Evolutionary conservation across 306 rosid genomes (phyloP).

Genomic region (Rubus parviflorus): DNA sequence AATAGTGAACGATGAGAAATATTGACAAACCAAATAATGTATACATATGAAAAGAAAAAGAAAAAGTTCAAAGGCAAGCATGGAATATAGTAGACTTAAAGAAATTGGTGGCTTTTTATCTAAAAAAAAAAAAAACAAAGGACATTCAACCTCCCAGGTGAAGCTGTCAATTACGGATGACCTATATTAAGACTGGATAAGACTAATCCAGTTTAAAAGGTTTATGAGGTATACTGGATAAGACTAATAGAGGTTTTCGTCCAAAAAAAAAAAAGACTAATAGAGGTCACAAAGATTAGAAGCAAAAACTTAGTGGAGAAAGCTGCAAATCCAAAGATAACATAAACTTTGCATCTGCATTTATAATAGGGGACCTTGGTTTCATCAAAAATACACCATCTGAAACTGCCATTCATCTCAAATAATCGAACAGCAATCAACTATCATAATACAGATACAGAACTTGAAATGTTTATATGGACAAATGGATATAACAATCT

Average conservation of each 20-base stretch:
- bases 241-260: background rate
- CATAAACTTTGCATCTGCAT: constrained; percentile 24
- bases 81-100: background rate
- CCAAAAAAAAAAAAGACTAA: no score
- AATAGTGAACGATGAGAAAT: background rate
- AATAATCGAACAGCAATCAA: constrained; percentile 38
- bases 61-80: background rate
- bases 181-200: no score
- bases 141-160: no score
- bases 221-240: background rate
- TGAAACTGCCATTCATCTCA: constrained; percentile 47
- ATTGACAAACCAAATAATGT: background rate
- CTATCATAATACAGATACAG: constrained; percentile 31
- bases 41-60: background rate
- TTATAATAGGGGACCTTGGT: constrained; percentile 26
- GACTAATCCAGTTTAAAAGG: background rate
- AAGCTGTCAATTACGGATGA: no score
- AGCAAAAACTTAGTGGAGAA: background rate
- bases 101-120: background rate
- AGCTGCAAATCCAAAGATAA: constrained; percentile 3
- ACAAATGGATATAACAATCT: constrained; percentile 50
- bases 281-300: background rate
- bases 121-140: background rate
- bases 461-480: constrained; percentile 37
- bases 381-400: constrained; percentile 38